Conservation (phyloP, 768 basidiomycete species). For the Boletus pseudo-olivaceus region DNA sequence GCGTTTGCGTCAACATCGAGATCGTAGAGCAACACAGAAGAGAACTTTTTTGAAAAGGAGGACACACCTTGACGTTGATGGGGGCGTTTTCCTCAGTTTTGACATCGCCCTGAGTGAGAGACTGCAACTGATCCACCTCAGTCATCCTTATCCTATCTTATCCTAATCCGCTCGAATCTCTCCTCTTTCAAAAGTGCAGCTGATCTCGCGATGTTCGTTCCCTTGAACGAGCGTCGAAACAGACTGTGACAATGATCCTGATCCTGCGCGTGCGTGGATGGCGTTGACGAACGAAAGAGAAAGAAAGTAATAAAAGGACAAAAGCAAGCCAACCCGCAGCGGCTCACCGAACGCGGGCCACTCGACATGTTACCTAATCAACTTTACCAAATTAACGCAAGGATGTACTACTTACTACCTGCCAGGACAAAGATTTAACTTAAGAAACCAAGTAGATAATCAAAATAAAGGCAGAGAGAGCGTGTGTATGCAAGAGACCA, state of each 20-base stretch:
- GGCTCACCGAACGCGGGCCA: neutral
- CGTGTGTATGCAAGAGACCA: neutral
- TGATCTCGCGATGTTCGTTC: slow-evolving; percentile 1
- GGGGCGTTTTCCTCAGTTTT: slow-evolving; percentile 59
- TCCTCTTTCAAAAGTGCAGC: neutral
- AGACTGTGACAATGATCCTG: neutral
- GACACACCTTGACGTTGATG: slow-evolving; percentile 74
- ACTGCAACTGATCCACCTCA: slow-evolving; percentile 7
- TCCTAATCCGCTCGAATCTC: neutral
- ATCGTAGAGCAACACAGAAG: neutral
- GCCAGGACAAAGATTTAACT: neutral
- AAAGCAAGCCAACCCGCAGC: neutral
- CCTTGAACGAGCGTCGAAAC: neutral
- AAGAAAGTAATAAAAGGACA: neutral
- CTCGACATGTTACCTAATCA: slow-evolving; percentile 11
- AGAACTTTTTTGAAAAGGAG: no score
- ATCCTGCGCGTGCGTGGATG: neutral
- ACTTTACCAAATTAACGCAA: neutral
- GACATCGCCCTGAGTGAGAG: slow-evolving; percentile 36
- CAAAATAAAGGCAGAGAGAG: neutral
- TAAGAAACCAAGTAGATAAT: neutral
- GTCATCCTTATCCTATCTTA: slow-evolving; percentile 8
- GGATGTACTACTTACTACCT: neutral
- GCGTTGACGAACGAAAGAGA: neutral
- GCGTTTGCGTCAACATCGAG: neutral